Evolutionary conservation across 2,329 filamentous ascomycete genomes (phyloP), one percentile per base, ranked within the genome.

Genomic region (Huntiella bhutanensis): DNA sequence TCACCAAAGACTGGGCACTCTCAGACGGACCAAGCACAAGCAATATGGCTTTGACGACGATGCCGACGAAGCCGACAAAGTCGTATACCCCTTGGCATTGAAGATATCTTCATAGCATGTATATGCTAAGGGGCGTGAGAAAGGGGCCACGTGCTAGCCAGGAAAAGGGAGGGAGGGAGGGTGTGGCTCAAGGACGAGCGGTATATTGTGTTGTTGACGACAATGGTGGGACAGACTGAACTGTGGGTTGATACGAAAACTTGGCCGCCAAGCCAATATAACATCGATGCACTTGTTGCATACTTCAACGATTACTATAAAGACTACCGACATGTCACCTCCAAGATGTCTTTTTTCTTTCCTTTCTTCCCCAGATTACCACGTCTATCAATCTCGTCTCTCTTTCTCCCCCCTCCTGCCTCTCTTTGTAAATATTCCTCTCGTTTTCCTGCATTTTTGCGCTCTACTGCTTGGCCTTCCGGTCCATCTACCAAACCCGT

Each of bases 381-480:
- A 46, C 44, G 15, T 48, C 41, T 48, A 35, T 38, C 46, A 33
- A 42, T 43, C 43, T 40, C 32, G 43, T 51, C 40, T 43, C 35
- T 16, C 37, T 37, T 13, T 37, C 13, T 43, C 32, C 32, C 11
- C 22, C 46, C 28, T 17, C 33, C 7, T 5, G 13, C 45, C 7
- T 22, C 13, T 36, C 12, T 43, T 38, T 22, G 15, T 28, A 36
- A 33, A 33, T 47, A 46, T 33, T 36, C 41, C 13, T 33, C n/a
- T 41, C 17, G 4, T 34, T 28, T 19, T 12, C 6, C 34, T 35
- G 17, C 17, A 3, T 34, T 15, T 39, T 16, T 43, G n/a, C n/a
- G 35, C n/a, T 39, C 4, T 5, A 33, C 13, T 12, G 4, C n/a
- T 38, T 22, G 22, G 7, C 34, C 17, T 32, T 10, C 22, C 22